A percentile compares a stretch with the other conserved stretches of the same genome.
phyloP scores from a whole-genome alignment of 441 rosid species.

The Bruguiera hainesii region DNA sequence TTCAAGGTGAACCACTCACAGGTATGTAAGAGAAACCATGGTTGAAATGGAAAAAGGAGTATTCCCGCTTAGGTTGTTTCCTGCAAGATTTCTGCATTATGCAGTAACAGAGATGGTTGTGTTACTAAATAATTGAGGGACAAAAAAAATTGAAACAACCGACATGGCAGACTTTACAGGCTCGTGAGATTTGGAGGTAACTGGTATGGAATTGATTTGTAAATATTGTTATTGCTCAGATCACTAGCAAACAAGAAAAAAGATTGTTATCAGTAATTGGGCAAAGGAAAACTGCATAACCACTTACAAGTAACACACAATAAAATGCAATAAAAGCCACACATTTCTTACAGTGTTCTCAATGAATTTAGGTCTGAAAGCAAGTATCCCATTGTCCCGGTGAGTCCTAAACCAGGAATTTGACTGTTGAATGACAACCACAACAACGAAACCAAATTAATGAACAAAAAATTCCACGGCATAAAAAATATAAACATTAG shows the following conservation, averaged over 20 bases:
- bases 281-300: conserved; percentile 15
- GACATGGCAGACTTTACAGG: conserved; percentile 52
- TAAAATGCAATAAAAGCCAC: conserved; percentile 1
- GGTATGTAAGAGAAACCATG: conserved; percentile 64
- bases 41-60: conserved; percentile 84
- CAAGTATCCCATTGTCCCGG: conserved; percentile 89
- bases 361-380: conserved; percentile 64
- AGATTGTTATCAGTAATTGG: conserved; percentile 16
- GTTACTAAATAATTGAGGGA: background rate
- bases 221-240: conserved; percentile 77
- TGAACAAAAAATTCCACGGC: conserved; percentile 9
- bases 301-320: background rate
- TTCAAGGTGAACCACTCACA: conserved; percentile 54
- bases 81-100: conserved; percentile 75
- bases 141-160: conserved; percentile 10
- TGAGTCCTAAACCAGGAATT: conserved; percentile 71
- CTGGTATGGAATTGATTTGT: conserved; percentile 84
- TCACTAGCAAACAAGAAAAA: conserved; percentile 47
- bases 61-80: conserved; percentile 76
- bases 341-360: conserved; percentile 58
- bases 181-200: conserved; percentile 91
- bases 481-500: conserved; percentile 2
- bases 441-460: conserved; percentile 4
- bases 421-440: conserved; percentile 44
- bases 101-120: conserved; percentile 6